phyloP scores from a whole-genome alignment of 1,284 basidiomycete genomes.

The Papiliotrema fonsecae region DNA sequence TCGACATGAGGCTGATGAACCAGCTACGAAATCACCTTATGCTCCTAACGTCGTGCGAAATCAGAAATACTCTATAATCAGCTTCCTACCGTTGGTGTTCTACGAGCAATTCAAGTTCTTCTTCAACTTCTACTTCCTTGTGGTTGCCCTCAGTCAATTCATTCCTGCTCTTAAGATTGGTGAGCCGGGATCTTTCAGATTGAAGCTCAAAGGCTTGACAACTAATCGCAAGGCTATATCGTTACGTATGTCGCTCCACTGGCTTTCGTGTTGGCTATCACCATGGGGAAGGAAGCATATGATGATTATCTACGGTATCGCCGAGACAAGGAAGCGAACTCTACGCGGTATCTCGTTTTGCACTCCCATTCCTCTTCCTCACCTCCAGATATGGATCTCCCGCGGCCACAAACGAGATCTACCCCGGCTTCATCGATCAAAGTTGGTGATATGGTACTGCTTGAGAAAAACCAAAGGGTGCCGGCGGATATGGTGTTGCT shows the following conservation, averaged over 20 bases:
- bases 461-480: slow-evolving; percentile 97
- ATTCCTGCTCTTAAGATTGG: slow-evolving; percentile 94
- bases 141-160: slow-evolving; percentile 94
- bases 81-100: slow-evolving; percentile 92
- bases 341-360: slow-evolving; percentile 79
- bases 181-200: slow-evolving; percentile 51
- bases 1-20: background rate
- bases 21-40: slow-evolving; percentile 37
- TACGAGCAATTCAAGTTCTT: slow-evolving; percentile 99
- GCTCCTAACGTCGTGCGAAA: slow-evolving; percentile 86
- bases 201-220: too few species aligned
- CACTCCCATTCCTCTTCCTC: slow-evolving; percentile 50
- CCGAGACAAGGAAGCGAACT: slow-evolving; percentile 91
- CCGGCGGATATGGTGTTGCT: slow-evolving; percentile 92
- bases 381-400: slow-evolving; percentile 35
- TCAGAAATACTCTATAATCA: slow-evolving; percentile 94
- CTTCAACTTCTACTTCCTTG: slow-evolving; percentile 98
- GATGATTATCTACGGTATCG: slow-evolving; percentile 93
- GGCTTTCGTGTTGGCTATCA: slow-evolving; percentile 88
- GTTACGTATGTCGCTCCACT: slow-evolving; percentile 94
- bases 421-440: slow-evolving; percentile 82
- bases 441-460: slow-evolving; percentile 83
- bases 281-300: slow-evolving; percentile 97
- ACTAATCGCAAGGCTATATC: slow-evolving; percentile 68
- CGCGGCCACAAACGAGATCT: slow-evolving; percentile 52